phyloP scores from a whole-genome alignment of 768 basidiomycete genomes.

The Suillus placidus region DNA sequence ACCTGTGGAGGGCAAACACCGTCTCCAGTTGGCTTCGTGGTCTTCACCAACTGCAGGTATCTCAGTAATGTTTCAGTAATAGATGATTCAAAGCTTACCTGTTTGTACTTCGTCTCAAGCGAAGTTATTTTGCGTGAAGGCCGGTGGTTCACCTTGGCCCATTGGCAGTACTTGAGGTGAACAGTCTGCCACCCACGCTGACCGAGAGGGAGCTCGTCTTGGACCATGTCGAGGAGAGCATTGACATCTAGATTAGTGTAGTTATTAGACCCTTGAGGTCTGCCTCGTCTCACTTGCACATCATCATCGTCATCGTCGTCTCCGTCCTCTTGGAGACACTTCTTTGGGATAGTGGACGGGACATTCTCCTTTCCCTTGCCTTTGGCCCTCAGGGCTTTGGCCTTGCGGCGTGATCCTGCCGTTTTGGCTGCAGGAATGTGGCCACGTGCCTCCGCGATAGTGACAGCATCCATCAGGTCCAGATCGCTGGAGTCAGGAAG shows the following conservation, averaged over 20 bases:
- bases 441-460: neutral
- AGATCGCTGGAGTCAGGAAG: neutral
- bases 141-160: slow-evolving; percentile 2
- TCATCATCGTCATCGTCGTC: slow-evolving; percentile 6
- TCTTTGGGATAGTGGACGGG: slow-evolving; percentile 1
- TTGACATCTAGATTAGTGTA: neutral
- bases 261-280: slow-evolving; percentile 9
- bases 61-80: neutral
- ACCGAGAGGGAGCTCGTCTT: too few relatives aligned
- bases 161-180: neutral
- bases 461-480: neutral
- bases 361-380: slow-evolving; percentile 8
- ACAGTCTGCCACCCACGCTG: slow-evolving; percentile 7
- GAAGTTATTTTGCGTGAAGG: neutral
- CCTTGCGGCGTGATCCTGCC: neutral
- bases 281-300: neutral
- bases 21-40: slow-evolving; percentile 31
- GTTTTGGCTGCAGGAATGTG: neutral
- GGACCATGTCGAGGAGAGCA: neutral
- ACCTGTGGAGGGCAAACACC: slow-evolving; percentile 23
- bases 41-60: slow-evolving; percentile 20
- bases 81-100: slow-evolving; percentile 15
- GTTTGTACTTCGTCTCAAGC: slow-evolving; percentile 30
- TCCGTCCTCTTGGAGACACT: neutral
- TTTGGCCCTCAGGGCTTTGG: slow-evolving; percentile 1